phyloP scores from a whole-genome alignment of 257 asterid genomes.

The Gynochthodes officinalis region DNA sequence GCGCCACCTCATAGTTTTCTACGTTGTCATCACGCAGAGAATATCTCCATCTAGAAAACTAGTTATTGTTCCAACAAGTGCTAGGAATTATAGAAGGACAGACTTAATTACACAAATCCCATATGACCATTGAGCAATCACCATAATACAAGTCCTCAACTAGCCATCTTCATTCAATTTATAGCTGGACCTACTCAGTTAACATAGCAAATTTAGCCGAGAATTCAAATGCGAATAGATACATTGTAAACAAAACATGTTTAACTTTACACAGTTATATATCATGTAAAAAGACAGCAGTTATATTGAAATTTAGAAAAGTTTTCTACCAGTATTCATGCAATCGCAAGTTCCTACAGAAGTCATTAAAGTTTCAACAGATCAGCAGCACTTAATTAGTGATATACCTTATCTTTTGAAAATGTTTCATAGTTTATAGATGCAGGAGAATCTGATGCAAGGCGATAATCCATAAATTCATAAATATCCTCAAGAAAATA shows the following conservation, averaged over 20 bases:
- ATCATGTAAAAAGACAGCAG: background rate
- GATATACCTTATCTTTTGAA: constrained; percentile 58
- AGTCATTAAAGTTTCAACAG: background rate
- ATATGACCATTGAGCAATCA: background rate
- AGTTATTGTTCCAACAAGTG: no score
- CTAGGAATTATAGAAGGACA: no score
- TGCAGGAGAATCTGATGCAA: constrained; percentile 85
- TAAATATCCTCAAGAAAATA: constrained; percentile 87
- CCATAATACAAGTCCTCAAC: background rate
- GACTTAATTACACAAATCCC: no score
- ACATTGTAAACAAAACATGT: background rate
- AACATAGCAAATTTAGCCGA: background rate
- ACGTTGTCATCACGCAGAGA: no score
- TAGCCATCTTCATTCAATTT: background rate
- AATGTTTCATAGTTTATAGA: constrained; percentile 54
- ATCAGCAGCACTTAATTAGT: background rate
- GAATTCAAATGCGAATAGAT: background rate
- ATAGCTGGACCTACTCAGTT: background rate
- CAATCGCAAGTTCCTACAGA: background rate
- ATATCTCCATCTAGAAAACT: no score
- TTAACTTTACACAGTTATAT: background rate
- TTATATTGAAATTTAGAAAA: background rate
- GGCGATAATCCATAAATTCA: constrained; percentile 75
- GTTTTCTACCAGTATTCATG: background rate
- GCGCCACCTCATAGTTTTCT: no score